Base-by-base conservation (phyloP, 257 asterid genomes). In the Cinchona pubescens region DNA sequence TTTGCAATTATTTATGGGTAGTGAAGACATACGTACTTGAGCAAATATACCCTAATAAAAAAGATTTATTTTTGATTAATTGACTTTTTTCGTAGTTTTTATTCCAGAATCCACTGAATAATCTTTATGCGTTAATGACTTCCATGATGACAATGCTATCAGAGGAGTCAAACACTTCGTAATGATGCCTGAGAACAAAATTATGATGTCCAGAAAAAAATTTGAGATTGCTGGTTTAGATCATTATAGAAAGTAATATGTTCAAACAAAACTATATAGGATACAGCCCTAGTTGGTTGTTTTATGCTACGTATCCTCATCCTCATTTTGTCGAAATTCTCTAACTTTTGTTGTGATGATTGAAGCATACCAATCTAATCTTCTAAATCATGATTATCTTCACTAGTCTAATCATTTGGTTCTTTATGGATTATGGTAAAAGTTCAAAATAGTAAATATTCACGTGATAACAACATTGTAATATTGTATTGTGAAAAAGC, bases 401-500 rank as follows among this genome's bases (percentile, higher is more conserved):
- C 25, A 11, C 9, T 58, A 13, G n/a, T 58, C 40, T 58, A 16
- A 21, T 35, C 48, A 23, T 23, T 38, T 40, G n/a, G n/a, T 42
- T 14, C 4, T 38, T 40, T 21, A 3, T 16, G 38, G 25, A 19
- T 58, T 23, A 64, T 21, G 51, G 27, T 18, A 40, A 40, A 25
- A 15, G 71, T 38, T 23, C 9, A 37, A 21, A 8, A 65, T 13
- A 40, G 58, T 68, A 68, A 46, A 67, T 43, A 14, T 68, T 68
- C 73, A 68, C 73, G 73, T 68, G 73, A 16, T 35, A 68, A 68
- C 58, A 68, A 25, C 73, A 68, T 46, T 40, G 32, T 49, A 68
- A 25, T 59, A 68, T 46, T 40, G 32, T 49, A 25, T 23, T 63
- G 1, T 40, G 7, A 23, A 38, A 38, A 66, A 38, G 32, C 14